Evolutionary conservation across 139 green algal genomes (phyloP).

Genomic region (Spirogloea muscicola): DNA sequence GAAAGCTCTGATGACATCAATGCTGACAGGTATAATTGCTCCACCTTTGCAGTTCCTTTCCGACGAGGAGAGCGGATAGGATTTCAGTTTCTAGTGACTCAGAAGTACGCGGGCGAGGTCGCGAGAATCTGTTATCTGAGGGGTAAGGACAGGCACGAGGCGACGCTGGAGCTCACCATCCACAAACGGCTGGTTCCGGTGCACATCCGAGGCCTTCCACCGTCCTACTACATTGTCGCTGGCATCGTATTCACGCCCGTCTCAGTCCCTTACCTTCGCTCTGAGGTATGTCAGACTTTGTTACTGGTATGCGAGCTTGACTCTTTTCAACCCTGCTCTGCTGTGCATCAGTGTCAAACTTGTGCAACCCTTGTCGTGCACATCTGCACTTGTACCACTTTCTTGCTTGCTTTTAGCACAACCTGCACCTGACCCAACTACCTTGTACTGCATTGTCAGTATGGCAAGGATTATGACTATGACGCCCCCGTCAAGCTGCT

Average conservation of each 20-base stretch:
- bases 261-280: slow-evolving; percentile 64
- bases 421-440: no score
- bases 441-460: no score
- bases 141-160: slow-evolving; percentile 68
- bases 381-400: no score
- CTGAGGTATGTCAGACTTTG: no score
- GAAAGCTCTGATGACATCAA: neutral
- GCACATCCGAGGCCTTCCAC: slow-evolving; percentile 70
- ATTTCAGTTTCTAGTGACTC: slow-evolving; percentile 65
- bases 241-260: slow-evolving; percentile 78
- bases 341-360: no score
- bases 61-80: slow-evolving; percentile 66
- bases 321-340: no score
- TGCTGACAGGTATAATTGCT: neutral
- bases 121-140: slow-evolving; percentile 59
- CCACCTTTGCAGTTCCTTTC: slow-evolving; percentile 53
- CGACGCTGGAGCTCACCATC: no score
- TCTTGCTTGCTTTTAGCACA: no score
- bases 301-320: no score
- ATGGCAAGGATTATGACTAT: slow-evolving; percentile 73
- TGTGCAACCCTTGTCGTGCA: no score
- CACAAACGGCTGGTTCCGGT: no score
- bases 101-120: slow-evolving; percentile 46
- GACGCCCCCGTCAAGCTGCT: slow-evolving; percentile 89
- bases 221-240: slow-evolving; percentile 82